Evolutionary conservation across 116 monocot genomes (phyloP).

Genomic region (Trichopus zeylanicus): DNA sequence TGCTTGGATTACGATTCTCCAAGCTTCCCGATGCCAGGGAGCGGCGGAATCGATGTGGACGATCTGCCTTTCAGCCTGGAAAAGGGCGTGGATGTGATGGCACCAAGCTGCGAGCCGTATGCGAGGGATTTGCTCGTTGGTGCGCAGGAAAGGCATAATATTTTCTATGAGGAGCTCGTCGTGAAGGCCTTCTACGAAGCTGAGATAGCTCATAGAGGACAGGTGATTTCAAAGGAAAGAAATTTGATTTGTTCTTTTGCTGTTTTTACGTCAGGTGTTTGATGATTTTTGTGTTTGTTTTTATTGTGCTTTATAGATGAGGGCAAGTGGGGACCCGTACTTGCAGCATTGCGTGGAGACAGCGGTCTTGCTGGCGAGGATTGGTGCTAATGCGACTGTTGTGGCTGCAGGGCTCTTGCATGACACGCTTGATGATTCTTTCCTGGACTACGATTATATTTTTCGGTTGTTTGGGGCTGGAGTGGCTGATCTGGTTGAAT

Average conservation of each 20-base stretch:
- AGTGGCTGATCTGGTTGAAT: slow-evolving; percentile 81
- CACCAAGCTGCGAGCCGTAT: slow-evolving; percentile 25
- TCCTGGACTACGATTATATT: slow-evolving; percentile 55
- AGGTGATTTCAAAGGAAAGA: slow-evolving; percentile 29
- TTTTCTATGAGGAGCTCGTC: slow-evolving; percentile 72
- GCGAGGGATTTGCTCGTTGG: slow-evolving; percentile 48
- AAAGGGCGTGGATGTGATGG: slow-evolving; percentile 24
- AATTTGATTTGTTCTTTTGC: too few relatives aligned
- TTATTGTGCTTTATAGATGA: slow-evolving; percentile 32
- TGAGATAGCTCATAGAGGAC: slow-evolving; percentile 83
- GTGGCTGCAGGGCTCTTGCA: slow-evolving; percentile 92
- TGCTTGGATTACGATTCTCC: slow-evolving; percentile 62
- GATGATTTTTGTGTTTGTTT: background rate
- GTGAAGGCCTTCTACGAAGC: slow-evolving; percentile 87
- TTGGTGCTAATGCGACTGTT: slow-evolving; percentile 72
- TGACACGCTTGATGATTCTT: slow-evolving; percentile 93
- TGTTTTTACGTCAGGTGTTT: background rate
- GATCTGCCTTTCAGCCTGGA: slow-evolving; percentile 63
- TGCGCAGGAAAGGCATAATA: slow-evolving; percentile 68
- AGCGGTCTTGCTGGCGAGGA: slow-evolving; percentile 57
- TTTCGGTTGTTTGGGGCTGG: slow-evolving; percentile 47
- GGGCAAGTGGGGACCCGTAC: slow-evolving; percentile 86
- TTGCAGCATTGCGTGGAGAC: slow-evolving; percentile 95
- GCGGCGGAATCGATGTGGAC: slow-evolving; percentile 14
- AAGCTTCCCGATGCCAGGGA: slow-evolving; percentile 20